Evolutionary conservation across 306 rosid genomes (phyloP).

Genomic region (Dalbergia cochinchinensis): DNA sequence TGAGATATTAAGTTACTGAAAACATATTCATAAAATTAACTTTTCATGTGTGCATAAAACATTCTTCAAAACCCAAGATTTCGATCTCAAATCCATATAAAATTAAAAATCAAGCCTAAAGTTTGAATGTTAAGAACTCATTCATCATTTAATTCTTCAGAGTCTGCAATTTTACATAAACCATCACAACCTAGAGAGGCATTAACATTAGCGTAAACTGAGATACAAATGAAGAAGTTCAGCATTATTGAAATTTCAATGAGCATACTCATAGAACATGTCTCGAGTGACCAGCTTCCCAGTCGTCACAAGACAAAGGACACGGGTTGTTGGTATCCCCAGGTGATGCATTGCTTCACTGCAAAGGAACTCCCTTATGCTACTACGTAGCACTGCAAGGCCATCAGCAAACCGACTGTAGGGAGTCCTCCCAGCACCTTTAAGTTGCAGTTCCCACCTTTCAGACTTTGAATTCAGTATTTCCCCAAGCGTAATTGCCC

Average conservation of each 20-base stretch:
- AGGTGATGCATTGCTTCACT: slow-evolving; percentile 98
- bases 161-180: slow-evolving; percentile 24
- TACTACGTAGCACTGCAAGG: slow-evolving; percentile 98
- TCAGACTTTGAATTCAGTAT: slow-evolving; percentile 77
- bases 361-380: slow-evolving; percentile 95
- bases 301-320: slow-evolving; percentile 87
- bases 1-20: slow-evolving; percentile 23
- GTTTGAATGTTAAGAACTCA: slow-evolving; percentile 1
- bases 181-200: slow-evolving; percentile 31
- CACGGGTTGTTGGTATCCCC: slow-evolving; percentile 96
- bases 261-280: slow-evolving; percentile 94
- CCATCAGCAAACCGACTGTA: slow-evolving; percentile 99
- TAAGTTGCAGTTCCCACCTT: slow-evolving; percentile 98
- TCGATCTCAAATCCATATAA: slow-evolving; percentile 11
- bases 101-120: slow-evolving; percentile 8
- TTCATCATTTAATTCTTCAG: slow-evolving; percentile 29
- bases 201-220: neutral
- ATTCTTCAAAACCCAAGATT: slow-evolving; percentile 21
- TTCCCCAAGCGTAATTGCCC: slow-evolving; percentile 97
- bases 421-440: slow-evolving; percentile 98
- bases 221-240: slow-evolving; percentile 1
- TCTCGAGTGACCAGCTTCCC: slow-evolving; percentile 90
- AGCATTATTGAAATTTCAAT: slow-evolving; percentile 19
- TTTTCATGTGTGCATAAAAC: neutral
- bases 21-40: slow-evolving; percentile 36